Conservation (phyloP, 805 yeast species). For the Priceomyces castillae region DNA sequence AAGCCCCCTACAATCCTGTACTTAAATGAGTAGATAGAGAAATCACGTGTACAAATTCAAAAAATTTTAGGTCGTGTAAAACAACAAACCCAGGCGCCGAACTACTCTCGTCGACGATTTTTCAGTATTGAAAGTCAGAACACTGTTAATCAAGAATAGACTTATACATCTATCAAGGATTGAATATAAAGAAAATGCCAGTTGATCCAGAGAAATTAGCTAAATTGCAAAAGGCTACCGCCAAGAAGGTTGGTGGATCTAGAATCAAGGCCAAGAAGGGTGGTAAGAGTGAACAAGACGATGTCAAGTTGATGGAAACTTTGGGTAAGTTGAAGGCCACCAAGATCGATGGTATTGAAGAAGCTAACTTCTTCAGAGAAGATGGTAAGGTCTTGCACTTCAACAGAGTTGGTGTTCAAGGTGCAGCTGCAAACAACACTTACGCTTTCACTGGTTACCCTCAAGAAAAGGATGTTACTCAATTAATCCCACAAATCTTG, state of each 20-base stretch:
- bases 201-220: slow-evolving; percentile 93
- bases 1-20: neutral
- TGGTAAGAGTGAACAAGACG: slow-evolving; percentile 73
- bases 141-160: neutral
- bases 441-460: slow-evolving; percentile 94
- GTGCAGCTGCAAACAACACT: slow-evolving; percentile 85
- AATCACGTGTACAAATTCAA: neutral
- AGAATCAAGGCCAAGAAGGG: slow-evolving; percentile 90
- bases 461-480: slow-evolving; percentile 88
- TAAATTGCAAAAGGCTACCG: slow-evolving; percentile 80
- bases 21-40: neutral
- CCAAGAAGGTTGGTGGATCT: slow-evolving; percentile 76
- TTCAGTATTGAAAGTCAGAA: slow-evolving; percentile 5
- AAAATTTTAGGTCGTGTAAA: slow-evolving; percentile 4
- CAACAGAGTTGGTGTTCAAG: slow-evolving; percentile 94
- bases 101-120: slow-evolving; percentile 16
- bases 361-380: slow-evolving; percentile 96
- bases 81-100: neutral
- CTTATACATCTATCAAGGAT: neutral
- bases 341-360: slow-evolving; percentile 86
- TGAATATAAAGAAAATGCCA: slow-evolving; percentile 53
- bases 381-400: slow-evolving; percentile 96
- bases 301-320: slow-evolving; percentile 85
- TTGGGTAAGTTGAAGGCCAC: slow-evolving; percentile 87
- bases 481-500: slow-evolving; percentile 89